Conservation (phyloP, 495 filamentous ascomycete species). For the Tuber borchii region DNA sequence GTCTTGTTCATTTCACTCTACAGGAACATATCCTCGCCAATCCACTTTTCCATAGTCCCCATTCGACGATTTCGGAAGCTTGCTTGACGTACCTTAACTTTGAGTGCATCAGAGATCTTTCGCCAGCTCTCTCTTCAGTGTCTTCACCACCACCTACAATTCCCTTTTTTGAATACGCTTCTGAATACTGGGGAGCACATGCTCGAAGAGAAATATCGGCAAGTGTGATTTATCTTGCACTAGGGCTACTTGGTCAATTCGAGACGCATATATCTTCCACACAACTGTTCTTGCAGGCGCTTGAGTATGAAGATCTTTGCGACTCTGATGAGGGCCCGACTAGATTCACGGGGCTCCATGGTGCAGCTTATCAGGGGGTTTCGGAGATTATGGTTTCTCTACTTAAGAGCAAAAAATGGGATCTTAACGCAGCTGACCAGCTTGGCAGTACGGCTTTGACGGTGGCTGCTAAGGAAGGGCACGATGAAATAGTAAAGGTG, state of each 20-base stretch:
- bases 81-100: neutral
- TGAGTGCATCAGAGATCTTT: neutral
- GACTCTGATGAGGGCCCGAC: neutral
- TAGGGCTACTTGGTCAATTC: neutral
- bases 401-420: too few species aligned
- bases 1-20: neutral
- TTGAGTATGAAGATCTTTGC: too few species aligned
- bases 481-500: too few species aligned
- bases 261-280: neutral
- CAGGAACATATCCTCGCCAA: neutral
- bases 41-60: neutral
- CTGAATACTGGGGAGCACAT: neutral
- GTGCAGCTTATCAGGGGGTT: neutral
- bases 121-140: neutral
- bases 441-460: neutral
- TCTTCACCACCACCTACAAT: neutral
- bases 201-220: too few species aligned
- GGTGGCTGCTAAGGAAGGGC: neutral
- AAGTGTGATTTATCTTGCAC: too few species aligned
- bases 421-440: too few species aligned
- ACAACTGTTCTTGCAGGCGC: neutral
- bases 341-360: neutral
- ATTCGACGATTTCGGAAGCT: neutral
- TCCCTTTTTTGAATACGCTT: neutral
- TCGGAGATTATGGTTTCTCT: neutral